Conservation (phyloP, 139 green algal species). For the Pseudopediastrum boryanum region DNA sequence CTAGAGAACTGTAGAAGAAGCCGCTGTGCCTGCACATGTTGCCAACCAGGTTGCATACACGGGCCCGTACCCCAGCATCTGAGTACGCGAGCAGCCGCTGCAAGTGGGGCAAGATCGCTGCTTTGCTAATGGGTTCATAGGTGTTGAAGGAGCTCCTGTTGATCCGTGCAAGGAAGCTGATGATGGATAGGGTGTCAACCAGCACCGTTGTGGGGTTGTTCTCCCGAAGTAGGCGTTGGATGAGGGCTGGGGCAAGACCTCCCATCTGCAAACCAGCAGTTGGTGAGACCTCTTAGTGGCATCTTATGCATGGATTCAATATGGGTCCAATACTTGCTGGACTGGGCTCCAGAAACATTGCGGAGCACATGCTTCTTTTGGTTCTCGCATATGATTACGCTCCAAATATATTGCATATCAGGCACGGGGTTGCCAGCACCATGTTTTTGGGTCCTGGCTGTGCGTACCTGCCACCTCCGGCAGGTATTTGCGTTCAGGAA, state of each 20-base stretch:
- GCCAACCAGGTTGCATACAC: conserved; percentile 89
- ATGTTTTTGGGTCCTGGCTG: too few relatives aligned
- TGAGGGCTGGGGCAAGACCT: conserved; percentile 46
- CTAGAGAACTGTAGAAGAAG: conserved; percentile 86
- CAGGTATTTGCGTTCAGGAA: too few relatives aligned
- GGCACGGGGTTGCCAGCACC: too few relatives aligned
- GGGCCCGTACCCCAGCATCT: conserved; percentile 72
- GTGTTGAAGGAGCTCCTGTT: not conserved
- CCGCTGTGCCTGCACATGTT: conserved; percentile 92
- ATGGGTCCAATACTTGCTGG: too few relatives aligned
- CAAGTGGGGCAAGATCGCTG: conserved; percentile 18
- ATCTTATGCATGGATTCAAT: too few relatives aligned
- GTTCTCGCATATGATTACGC: too few relatives aligned
- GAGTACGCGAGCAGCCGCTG: not conserved
- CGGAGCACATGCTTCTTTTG: too few relatives aligned
- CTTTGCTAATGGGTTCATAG: conserved; percentile 45
- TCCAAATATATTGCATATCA: too few relatives aligned
- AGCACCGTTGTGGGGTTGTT: conserved; percentile 58
- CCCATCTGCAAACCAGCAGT: conserved; percentile 39
- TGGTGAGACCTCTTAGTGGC: not conserved
- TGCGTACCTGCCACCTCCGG: too few relatives aligned
- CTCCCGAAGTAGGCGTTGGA: conserved; percentile 59
- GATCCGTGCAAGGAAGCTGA: conserved; percentile 75
- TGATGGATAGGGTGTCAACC: conserved; percentile 63
- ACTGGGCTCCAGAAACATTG: too few relatives aligned